phyloP scores from a whole-genome alignment of 169 alveolate species.

The Plasmodium cynomolgi region DNA sequence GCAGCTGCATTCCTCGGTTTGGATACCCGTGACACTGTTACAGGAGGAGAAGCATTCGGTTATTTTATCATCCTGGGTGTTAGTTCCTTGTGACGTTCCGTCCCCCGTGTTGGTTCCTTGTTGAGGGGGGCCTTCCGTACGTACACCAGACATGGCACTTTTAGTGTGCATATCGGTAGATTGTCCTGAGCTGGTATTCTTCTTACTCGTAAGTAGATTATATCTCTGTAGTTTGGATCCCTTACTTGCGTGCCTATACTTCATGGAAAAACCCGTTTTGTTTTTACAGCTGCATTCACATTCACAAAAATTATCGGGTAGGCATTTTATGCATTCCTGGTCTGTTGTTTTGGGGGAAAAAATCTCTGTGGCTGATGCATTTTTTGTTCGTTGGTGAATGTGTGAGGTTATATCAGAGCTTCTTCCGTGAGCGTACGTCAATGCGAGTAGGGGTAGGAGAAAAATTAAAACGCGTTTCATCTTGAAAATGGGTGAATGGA shows the following conservation, averaged over 20 bases:
- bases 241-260: slow-evolving; percentile 56
- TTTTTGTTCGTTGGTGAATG: neutral
- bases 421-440: slow-evolving; percentile 15
- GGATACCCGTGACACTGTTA: slow-evolving; percentile 64
- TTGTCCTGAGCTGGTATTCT: slow-evolving; percentile 17
- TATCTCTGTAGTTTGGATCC: slow-evolving; percentile 10
- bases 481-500: neutral
- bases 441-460: neutral
- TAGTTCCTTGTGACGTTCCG: slow-evolving; percentile 5
- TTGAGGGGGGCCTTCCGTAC: neutral
- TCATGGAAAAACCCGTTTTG: slow-evolving; percentile 72
- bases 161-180: neutral
- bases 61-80: slow-evolving; percentile 11
- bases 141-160: neutral
- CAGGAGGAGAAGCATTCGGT: slow-evolving; percentile 65
- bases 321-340: slow-evolving; percentile 57
- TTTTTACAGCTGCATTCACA: slow-evolving; percentile 71
- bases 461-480: neutral
- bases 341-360: slow-evolving; percentile 38
- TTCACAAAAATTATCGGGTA: slow-evolving; percentile 70
- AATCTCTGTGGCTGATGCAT: slow-evolving; percentile 41
- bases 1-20: slow-evolving; percentile 71
- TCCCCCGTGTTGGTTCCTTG: slow-evolving; percentile 2
- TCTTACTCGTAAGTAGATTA: neutral
- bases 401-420: neutral